Evolutionary conservation across 2,329 filamentous ascomycete genomes (phyloP), one percentile per base, ranked within the genome.

Genomic region (Fusarium nygamai): DNA sequence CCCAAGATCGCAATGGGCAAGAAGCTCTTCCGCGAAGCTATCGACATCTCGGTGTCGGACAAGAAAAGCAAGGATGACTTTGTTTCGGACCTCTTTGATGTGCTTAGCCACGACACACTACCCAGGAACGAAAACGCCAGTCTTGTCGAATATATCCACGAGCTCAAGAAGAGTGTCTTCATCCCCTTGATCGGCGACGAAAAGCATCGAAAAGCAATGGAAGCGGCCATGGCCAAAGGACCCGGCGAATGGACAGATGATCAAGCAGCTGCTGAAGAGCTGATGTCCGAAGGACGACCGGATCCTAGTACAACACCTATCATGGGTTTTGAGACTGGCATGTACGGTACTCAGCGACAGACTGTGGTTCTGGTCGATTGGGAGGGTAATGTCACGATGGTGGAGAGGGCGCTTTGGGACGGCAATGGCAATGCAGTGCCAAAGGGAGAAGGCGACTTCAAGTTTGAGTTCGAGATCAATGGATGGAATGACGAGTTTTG

Each of bases 301-400:
- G 84, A 85, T 22, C 77, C 82, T 13, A 76, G 78, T 38, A 79
- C 72, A 63, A 80, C 65, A 31, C 65, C 71, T 0, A 69, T 73
- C 22, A 85, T 81, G 48, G 85, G 84, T 4, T 90, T 89, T 73
- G 87, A 88, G 78, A 88, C 86, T 10, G 90, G 90, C 4, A 83
- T 90, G 72, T 92, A 92, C 75, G 90, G 90, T 8, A 92, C 90
- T 10, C 90, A 92, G 81, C 83, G 90, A 43, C 90, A 92, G 82
- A 92, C 90, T 0, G 82, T 92, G 20, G 81, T 92, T 20, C 81
- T 92, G 50, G 87, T 92, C 12, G 89, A 91, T 74, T 90, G 88
- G 88, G 85, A 91, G 7, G 90, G 90, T 6, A 89, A 89, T 41
- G 88, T 91, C 24, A 88, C 86, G 0, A 90, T 88, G 75, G 84